Base-by-base conservation (phyloP, 1,284 basidiomycete genomes). In the Austropuccinia psidii region DNA sequence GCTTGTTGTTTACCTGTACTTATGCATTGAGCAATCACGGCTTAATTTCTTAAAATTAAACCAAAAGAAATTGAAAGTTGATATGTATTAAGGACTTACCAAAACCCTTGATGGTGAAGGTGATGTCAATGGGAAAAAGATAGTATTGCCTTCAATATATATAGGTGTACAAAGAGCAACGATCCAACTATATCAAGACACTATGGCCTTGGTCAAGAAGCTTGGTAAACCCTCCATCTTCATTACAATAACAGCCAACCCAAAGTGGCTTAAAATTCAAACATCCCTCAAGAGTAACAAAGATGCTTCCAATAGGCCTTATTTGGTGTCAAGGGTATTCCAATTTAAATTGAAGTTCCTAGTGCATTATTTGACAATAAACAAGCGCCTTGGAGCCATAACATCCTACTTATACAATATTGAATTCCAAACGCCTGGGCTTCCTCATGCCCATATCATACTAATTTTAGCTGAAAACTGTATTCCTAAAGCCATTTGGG, bases 131-230 rank as follows among this genome's bases (percentile, higher is more conserved):
- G 37, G 85, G 0, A 77, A 79, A 13, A 74, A 78, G 3, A 33
- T 80, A 7, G 78, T 84, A 39, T 77, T 84, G 24, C 84, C 84
- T 1, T 83, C 83, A 0, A 82, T 82, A 1, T 83, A 81, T 74
- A 77, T 76, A 57, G 82, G 82, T n/a, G 80, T 84, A 9, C 80
- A 82, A 33, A 75, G 81, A 0, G 76, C 83, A 39, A 84, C 85
- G 83, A 74, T 79, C 1, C 82, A 84, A 69, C 75, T 77, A 0
- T 83, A 80, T 65, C 76, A 81, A 0, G 82, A 83, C 76, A 78
- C 80, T 0, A 76, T 83, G 4, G 79, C 80, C 2, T 78, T 83
- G 74, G 82, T 81, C 0, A 75, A 77, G 3, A 65, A 74, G 0
- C 75, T 66, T 39, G 82, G 81, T 1, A 75, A 73, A 11, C 82